Evolutionary conservation across 306 rosid species (phyloP).

Genomic region (Quercus engelmannii): DNA sequence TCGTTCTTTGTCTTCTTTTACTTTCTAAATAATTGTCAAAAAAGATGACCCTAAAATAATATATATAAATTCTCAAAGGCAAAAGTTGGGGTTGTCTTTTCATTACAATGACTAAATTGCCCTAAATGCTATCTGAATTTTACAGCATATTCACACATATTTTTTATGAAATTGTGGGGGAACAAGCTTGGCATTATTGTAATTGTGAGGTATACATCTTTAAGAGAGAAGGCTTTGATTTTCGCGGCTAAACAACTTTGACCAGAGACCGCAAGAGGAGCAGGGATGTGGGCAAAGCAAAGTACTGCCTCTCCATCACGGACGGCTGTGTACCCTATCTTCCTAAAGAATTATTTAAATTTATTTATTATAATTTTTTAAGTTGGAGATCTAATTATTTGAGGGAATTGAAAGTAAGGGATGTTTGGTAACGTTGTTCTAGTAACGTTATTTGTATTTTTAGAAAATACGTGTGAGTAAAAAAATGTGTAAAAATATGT

Average conservation of each 20-base stretch:
- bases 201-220: background rate
- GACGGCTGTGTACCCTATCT: background rate
- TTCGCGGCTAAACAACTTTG: background rate
- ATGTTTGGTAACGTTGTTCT: too few relatives aligned
- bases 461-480: too few relatives aligned
- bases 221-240: background rate
- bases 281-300: background rate
- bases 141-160: background rate
- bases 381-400: too few relatives aligned
- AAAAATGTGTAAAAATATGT: too few relatives aligned
- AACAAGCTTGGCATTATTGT: background rate
- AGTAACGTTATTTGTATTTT: too few relatives aligned
- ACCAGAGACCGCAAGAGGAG: background rate
- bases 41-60: background rate
- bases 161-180: background rate
- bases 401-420: too few relatives aligned
- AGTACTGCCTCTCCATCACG: background rate
- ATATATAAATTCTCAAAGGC: background rate
- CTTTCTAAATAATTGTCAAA: slow-evolving; percentile 15
- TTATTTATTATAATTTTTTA: background rate
- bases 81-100: background rate
- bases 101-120: background rate
- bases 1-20: slow-evolving; percentile 27
- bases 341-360: background rate
- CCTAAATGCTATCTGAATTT: background rate